These are phyloP conservation scores for Melastoma malabathricum DNA, from an alignment of 345 rosid species.

Conservation along the genomic window DNA sequence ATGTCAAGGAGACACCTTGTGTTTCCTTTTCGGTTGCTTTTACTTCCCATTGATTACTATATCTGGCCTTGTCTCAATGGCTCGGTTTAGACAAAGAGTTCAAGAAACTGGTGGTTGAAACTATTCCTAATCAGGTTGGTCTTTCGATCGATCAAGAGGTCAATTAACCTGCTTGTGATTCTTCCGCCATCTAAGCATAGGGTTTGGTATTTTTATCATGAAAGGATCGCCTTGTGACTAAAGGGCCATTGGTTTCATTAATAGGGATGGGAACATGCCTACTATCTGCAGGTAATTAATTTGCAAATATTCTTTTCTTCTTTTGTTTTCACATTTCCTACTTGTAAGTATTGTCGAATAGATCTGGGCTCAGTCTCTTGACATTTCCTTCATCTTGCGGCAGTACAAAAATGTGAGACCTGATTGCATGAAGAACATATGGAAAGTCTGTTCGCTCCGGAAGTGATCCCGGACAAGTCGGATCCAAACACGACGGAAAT, in stretches of 20 bases:
- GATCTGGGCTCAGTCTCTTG: not conserved
- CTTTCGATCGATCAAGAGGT: conserved; percentile 25
- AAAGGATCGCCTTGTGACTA: conserved; percentile 86
- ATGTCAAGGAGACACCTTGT: not conserved
- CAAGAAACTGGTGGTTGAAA: conserved; percentile 82
- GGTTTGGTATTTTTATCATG: not conserved
- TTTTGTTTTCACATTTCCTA: not conserved
- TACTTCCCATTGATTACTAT: too few relatives aligned
- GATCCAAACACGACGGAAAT: too few relatives aligned
- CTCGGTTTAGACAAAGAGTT: conserved; percentile 73
- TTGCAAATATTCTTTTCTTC: too few relatives aligned
- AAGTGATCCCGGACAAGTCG: too few relatives aligned
- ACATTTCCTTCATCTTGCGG: not conserved
- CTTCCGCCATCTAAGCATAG: too few relatives aligned
- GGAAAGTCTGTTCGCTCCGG: conserved; percentile 39
- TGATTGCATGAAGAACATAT: conserved; percentile 71
- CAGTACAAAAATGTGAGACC: conserved; percentile 18
- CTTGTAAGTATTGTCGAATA: not conserved
- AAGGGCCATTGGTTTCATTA: conserved; percentile 71
- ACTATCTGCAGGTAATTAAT: conserved; percentile 71
- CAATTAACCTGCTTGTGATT: not conserved
- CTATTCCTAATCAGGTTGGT: conserved; percentile 78
- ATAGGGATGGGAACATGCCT: conserved; percentile 99
- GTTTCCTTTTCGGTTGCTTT: too few relatives aligned
- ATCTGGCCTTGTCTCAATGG: conserved; percentile 35